Evolutionary conservation across 257 asterid genomes (phyloP).

Genomic region (Jacaranda copaia): DNA sequence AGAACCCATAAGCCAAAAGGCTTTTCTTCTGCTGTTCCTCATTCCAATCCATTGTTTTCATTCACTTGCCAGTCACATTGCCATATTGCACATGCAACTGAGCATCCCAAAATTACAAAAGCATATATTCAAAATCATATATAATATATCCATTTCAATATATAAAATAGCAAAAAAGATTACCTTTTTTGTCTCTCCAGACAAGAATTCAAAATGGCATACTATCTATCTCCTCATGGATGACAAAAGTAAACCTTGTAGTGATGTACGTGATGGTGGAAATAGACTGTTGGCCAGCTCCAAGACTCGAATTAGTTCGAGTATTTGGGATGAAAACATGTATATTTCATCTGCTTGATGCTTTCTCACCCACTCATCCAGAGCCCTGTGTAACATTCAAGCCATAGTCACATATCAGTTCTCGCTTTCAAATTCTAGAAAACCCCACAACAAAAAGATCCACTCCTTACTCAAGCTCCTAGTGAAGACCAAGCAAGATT

Average conservation of each 20-base stretch:
- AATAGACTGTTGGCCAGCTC: conserved; percentile 57
- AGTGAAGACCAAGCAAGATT: background rate
- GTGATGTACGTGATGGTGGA: conserved; percentile 67
- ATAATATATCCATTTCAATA: background rate
- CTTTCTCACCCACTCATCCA: conserved; percentile 69
- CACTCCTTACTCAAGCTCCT: too few species aligned
- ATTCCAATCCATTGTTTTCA: conserved; percentile 23
- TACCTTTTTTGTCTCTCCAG: background rate
- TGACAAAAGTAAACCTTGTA: conserved; percentile 73
- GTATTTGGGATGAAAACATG: conserved; percentile 84
- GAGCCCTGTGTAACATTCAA: conserved; percentile 48
- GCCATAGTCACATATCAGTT: conserved; percentile 28
- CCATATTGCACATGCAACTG: background rate
- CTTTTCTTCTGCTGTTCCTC: conserved; percentile 1
- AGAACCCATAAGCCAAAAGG: conserved; percentile 32
- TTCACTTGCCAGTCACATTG: background rate
- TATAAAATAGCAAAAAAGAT: background rate
- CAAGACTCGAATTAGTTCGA: conserved; percentile 55
- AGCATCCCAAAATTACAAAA: background rate
- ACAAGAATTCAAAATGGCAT: background rate
- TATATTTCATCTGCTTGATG: conserved; percentile 82
- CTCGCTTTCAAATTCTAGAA: background rate
- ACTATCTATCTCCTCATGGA: conserved; percentile 60
- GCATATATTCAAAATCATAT: background rate
- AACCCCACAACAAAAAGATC: background rate